phyloP scores from a whole-genome alignment of 805 yeast genomes.

The Candida gorgasii region DNA sequence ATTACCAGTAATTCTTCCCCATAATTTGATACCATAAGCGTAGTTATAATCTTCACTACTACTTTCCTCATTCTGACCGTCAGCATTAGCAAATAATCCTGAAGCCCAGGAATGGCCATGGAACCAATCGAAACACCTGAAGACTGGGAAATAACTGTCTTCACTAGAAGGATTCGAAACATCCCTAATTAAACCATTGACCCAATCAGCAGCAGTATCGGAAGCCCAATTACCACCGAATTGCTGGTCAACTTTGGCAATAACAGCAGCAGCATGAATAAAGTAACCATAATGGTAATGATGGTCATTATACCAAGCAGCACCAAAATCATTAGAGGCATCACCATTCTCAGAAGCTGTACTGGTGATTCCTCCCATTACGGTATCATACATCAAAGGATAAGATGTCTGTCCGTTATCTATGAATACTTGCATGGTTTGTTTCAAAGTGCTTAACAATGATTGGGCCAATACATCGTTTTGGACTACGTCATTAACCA shows the following conservation, averaged over 20 bases:
- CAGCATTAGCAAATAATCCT: conserved; percentile 65
- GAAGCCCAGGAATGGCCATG: conserved; percentile 78
- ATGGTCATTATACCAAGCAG: conserved; percentile 78
- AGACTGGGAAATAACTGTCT: conserved; percentile 64
- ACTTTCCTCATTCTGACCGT: conserved; percentile 74
- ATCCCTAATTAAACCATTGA: conserved; percentile 60
- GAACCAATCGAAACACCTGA: conserved; percentile 70
- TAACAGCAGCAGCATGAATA: conserved; percentile 77
- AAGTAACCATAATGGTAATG: conserved; percentile 85
- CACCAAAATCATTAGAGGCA: conserved; percentile 57
- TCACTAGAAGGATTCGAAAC: conserved; percentile 58
- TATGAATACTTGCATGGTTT: conserved; percentile 41
- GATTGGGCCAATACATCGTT: conserved; percentile 36
- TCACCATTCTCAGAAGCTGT: conserved; percentile 43
- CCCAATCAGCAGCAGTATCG: conserved; percentile 49
- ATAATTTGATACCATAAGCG: conserved; percentile 63
- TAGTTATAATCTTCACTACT: conserved; percentile 73
- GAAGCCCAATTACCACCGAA: conserved; percentile 55
- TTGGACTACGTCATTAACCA: conserved; percentile 47
- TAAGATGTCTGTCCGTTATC: conserved; percentile 39
- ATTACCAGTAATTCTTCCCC: conserved; percentile 62
- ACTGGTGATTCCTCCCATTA: conserved; percentile 54
- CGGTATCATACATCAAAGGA: conserved; percentile 56
- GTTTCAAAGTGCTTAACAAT: conserved; percentile 36
- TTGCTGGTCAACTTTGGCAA: conserved; percentile 60